phyloP scores from a whole-genome alignment of 805 yeast species.

The Saturnispora diversa region DNA sequence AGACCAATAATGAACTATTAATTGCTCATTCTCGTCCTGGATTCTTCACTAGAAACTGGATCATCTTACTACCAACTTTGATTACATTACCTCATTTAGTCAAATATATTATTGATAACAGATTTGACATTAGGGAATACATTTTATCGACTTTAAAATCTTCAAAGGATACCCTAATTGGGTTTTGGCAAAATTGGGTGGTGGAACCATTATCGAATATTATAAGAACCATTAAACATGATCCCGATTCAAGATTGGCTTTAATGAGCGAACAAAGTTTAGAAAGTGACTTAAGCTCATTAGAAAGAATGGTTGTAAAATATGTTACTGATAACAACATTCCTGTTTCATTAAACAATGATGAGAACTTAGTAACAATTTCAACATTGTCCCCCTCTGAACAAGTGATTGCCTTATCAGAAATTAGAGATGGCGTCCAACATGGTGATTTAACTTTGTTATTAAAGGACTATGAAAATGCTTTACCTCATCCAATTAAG shows the following conservation, averaged over 20 bases:
- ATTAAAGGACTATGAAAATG: slow-evolving; percentile 72
- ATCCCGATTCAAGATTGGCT: slow-evolving; percentile 63
- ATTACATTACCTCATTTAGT: slow-evolving; percentile 13
- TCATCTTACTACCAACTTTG: slow-evolving; percentile 6
- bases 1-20: background rate
- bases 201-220: slow-evolving; percentile 66
- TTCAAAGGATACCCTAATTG: slow-evolving; percentile 62
- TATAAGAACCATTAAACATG: slow-evolving; percentile 75
- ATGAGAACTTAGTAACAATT: background rate
- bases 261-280: slow-evolving; percentile 74
- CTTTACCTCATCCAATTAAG: slow-evolving; percentile 60
- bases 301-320: slow-evolving; percentile 82
- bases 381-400: slow-evolving; percentile 7
- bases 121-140: slow-evolving; percentile 51
- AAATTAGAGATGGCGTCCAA: slow-evolving; percentile 41
- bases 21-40: slow-evolving; percentile 9
- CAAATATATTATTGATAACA: slow-evolving; percentile 34
- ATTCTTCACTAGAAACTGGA: slow-evolving; percentile 13
- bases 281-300: slow-evolving; percentile 65
- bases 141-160: slow-evolving; percentile 34
- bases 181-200: slow-evolving; percentile 79
- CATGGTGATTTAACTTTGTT: slow-evolving; percentile 75
- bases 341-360: slow-evolving; percentile 10
- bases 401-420: slow-evolving; percentile 13
- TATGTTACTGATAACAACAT: slow-evolving; percentile 39